Percentiles rank a stretch among this genome's conserved stretches.
These are phyloP conservation scores for Cladophialophora exuberans DNA, from an alignment of 2,329 filamentous ascomycete genomes.

Conservation along the genomic window DNA sequence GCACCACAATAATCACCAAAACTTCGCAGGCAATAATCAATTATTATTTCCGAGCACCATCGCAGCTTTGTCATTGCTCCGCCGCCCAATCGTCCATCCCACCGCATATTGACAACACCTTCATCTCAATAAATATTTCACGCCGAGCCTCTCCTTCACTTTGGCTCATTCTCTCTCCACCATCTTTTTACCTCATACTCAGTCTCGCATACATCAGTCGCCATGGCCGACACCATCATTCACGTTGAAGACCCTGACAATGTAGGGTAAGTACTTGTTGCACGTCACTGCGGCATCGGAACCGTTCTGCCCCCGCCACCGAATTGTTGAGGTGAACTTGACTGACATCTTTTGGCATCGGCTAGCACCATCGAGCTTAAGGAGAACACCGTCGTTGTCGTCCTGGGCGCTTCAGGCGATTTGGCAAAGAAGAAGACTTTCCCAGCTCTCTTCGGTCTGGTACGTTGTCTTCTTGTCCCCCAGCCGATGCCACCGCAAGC, in stretches of 20 bases:
- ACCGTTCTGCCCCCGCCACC: slow-evolving; percentile 17
- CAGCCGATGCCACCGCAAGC: slow-evolving; percentile 16
- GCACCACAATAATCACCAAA: slow-evolving; percentile 6
- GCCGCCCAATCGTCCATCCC: slow-evolving; percentile 10
- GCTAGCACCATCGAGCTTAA: slow-evolving; percentile 88
- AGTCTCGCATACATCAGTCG: slow-evolving; percentile 21
- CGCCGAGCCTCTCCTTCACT: background rate
- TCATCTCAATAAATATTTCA: slow-evolving; percentile 6
- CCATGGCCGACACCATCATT: slow-evolving; percentile 57
- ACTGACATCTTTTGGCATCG: slow-evolving; percentile 20
- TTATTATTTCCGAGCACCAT: slow-evolving; percentile 12
- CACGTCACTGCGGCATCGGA: slow-evolving; percentile 11
- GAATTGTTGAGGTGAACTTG: slow-evolving; percentile 10
- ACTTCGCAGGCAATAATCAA: background rate
- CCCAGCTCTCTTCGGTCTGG: slow-evolving; percentile 94
- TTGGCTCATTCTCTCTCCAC: slow-evolving; percentile 11
- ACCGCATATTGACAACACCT: slow-evolving; percentile 12
- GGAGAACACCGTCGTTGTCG: slow-evolving; percentile 95
- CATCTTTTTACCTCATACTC: slow-evolving; percentile 15
- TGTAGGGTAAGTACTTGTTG: slow-evolving; percentile 54
- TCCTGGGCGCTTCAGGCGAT: slow-evolving; percentile 95
- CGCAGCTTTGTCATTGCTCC: slow-evolving; percentile 19
- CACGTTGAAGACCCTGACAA: slow-evolving; percentile 53
- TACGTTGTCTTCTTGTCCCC: slow-evolving; percentile 58
- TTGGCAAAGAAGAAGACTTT: slow-evolving; percentile 99